These are phyloP conservation scores for Wickerhamiella alocasiicola DNA, from an alignment of 805 yeast genomes.

Conservation along the genomic window DNA sequence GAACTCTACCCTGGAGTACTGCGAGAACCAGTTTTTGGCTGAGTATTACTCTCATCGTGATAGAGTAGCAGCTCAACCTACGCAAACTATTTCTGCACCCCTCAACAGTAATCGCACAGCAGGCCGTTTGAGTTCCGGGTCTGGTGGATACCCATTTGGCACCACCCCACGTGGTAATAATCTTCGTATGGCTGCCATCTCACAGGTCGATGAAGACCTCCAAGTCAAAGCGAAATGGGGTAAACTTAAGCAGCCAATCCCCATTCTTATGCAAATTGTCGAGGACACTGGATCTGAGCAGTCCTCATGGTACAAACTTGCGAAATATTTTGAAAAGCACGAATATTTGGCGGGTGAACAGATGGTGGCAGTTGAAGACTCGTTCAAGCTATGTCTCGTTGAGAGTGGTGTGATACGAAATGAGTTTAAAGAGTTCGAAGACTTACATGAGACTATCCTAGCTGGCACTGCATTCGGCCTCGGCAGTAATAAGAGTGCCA, in stretches of 20 bases:
- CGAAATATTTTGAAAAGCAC: conserved; percentile 43
- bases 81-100: neutral
- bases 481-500: conserved; percentile 32
- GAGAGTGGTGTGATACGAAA: conserved; percentile 23
- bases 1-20: conserved; percentile 89
- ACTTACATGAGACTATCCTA: conserved; percentile 41
- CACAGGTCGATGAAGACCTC: conserved; percentile 26
- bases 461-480: conserved; percentile 66
- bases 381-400: conserved; percentile 47
- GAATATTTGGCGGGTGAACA: conserved; percentile 34
- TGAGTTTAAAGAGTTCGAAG: conserved; percentile 24
- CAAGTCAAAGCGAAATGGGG: conserved; percentile 23
- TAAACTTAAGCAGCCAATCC: conserved; percentile 42
- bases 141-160: conserved; percentile 13
- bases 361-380: conserved; percentile 37
- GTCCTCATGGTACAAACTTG: conserved; percentile 52
- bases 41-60: conserved; percentile 39
- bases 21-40: conserved; percentile 77
- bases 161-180: conserved; percentile 21
- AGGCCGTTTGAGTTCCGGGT: neutral
- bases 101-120: neutral
- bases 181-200: conserved; percentile 26
- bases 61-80: neutral
- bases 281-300: conserved; percentile 30
- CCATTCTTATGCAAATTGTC: conserved; percentile 51